Conservation (phyloP, 306 rosid species). For the Inga oerstediana region DNA sequence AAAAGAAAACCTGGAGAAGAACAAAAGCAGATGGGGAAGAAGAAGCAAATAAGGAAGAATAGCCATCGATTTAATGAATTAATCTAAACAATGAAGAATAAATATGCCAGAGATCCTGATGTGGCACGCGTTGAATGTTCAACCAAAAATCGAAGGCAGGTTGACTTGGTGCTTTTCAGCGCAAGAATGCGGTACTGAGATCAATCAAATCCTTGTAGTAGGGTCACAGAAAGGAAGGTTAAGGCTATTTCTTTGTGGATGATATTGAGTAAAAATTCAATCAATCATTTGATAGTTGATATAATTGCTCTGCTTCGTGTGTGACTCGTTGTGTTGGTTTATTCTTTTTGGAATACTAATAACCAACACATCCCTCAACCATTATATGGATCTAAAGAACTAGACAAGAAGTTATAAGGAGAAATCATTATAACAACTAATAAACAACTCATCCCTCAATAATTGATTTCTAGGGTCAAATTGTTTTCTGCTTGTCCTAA, state of each 20-base stretch:
- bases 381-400: no score
- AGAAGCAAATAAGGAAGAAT: background rate
- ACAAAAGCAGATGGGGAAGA: background rate
- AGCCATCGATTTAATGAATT: background rate
- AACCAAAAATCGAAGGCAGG: no score
- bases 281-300: no score
- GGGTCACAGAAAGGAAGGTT: no score
- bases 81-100: background rate
- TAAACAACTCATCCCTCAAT: no score
- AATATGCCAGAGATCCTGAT: background rate
- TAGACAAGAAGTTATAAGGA: no score
- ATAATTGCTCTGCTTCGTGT: no score
- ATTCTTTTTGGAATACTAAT: no score
- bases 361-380: no score
- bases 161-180: background rate
- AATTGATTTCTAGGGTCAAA: background rate
- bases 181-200: background rate
- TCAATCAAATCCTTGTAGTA: background rate
- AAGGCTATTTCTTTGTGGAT: background rate
- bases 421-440: no score
- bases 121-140: background rate
- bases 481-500: background rate
- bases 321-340: no score
- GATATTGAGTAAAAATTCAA: background rate
- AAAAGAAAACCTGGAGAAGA: background rate